These are phyloP conservation scores for Macrotyloma uniflorum DNA, from an alignment of 306 rosid genomes.

Conservation along the genomic window DNA sequence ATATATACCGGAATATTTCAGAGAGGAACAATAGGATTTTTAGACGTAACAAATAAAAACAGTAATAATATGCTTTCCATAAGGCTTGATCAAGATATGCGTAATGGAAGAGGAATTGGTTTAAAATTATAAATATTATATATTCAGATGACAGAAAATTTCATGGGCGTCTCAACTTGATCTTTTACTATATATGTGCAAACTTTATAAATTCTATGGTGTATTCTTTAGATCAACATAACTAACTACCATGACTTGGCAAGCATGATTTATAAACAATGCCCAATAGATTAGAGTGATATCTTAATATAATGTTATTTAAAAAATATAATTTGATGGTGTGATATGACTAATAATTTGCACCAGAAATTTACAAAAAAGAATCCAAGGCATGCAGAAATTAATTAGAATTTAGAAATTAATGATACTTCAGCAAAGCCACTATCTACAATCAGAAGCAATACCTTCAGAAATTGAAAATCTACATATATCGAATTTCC, in stretches of 20 bases:
- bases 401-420: background rate
- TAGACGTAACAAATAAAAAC: conserved; percentile 9
- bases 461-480: conserved; percentile 83
- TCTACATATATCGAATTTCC: conserved; percentile 92
- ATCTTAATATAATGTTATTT: background rate
- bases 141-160: background rate
- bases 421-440: conserved; percentile 5
- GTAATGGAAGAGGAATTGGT: background rate
- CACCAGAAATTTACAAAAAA: conserved; percentile 1
- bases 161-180: background rate
- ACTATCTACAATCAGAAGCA: conserved; percentile 1
- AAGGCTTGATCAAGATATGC: conserved; percentile 2
- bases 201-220: background rate
- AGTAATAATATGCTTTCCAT: background rate
- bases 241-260: too few relatives aligned
- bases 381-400: conserved; percentile 1
- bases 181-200: conserved; percentile 4
- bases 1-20: conserved; percentile 18
- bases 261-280: background rate
- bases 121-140: conserved; percentile 6
- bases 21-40: conserved; percentile 17
- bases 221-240: too few relatives aligned
- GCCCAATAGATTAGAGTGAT: background rate
- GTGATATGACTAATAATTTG: background rate
- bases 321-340: background rate